phyloP scores from a whole-genome alignment of 2,329 filamentous ascomycete genomes.

The Diaporthe sp. region DNA sequence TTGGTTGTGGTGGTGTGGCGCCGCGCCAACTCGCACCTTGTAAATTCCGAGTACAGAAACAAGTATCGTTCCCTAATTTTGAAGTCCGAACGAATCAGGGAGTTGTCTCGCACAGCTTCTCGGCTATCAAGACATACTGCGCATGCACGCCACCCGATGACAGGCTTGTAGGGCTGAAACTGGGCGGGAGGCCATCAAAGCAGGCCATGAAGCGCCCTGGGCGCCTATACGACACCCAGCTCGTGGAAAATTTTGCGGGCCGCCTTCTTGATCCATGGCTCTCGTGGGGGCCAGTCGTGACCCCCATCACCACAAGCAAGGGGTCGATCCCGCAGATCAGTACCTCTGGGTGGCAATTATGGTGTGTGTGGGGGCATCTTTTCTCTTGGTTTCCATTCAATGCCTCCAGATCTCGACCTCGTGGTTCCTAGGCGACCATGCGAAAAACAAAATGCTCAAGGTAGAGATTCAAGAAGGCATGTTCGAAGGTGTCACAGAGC shows the following conservation, averaged over 20 bases:
- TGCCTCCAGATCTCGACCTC: neutral
- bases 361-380: neutral
- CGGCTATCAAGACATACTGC: neutral
- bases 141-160: neutral
- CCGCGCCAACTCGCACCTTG: neutral
- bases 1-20: neutral
- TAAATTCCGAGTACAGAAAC: too few relatives aligned
- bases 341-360: too few relatives aligned
- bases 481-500: neutral
- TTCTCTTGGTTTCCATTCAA: neutral
- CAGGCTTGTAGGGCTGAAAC: conserved; percentile 13
- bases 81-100: neutral
- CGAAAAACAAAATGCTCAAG: neutral
- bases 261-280: neutral
- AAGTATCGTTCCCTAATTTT: neutral
- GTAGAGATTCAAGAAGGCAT: neutral
- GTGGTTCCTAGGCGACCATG: neutral
- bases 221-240: too few relatives aligned
- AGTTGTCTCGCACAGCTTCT: neutral
- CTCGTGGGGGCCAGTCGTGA: neutral
- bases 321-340: neutral
- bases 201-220: neutral
- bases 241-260: neutral
- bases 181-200: neutral
- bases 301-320: neutral